Conservation (phyloP, 2,329 filamentous ascomycete genomes). For the Nannizziopsis arthrosporioides region DNA sequence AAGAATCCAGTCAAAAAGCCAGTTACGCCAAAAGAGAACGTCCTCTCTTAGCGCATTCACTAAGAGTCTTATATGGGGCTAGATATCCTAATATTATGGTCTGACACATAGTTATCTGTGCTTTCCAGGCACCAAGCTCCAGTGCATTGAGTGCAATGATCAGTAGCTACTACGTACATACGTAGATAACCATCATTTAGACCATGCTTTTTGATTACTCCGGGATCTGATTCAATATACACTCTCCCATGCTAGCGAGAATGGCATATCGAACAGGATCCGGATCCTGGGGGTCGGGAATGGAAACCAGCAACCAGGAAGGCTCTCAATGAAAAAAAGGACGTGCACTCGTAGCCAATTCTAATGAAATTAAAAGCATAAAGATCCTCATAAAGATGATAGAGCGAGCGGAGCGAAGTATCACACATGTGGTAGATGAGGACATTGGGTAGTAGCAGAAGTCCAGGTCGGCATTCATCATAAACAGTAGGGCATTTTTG, state of each 20-base stretch:
- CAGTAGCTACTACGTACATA: no score
- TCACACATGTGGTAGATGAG: constrained; percentile 22
- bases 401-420: constrained; percentile 22
- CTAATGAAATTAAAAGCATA: constrained; percentile 16
- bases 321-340: constrained; percentile 19
- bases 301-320: constrained; percentile 17
- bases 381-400: constrained; percentile 22
- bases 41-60: no score
- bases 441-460: constrained; percentile 16
- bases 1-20: no score
- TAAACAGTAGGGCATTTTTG: neutral
- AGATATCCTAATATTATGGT: no score
- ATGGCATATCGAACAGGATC: constrained; percentile 24
- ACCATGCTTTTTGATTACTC: no score
- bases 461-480: constrained; percentile 3
- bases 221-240: no score
- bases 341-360: constrained; percentile 13
- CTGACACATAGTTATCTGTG: no score
- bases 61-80: no score
- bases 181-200: no score
- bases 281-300: constrained; percentile 19
- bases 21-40: no score
- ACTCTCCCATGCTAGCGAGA: constrained; percentile 16
- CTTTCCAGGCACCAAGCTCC: no score
- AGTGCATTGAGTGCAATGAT: no score